Evolutionary conservation across 306 rosid species (phyloP), one percentile per base, ranked within the genome.

Genomic region (Begonia loranthoides): DNA sequence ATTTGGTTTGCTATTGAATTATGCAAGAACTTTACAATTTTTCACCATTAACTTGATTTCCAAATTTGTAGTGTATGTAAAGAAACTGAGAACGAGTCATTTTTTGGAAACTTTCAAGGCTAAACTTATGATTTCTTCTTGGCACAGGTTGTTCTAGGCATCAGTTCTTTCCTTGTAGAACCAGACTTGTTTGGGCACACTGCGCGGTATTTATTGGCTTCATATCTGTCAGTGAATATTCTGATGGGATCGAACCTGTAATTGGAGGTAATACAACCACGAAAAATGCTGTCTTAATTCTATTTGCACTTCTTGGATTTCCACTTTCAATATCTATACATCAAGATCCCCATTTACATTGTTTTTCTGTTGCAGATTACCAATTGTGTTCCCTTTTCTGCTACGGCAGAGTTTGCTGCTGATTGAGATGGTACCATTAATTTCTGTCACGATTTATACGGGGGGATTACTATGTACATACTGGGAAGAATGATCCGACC

Each of bases 1-100:
- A 80, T 90, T 90, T 10, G 99, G 99, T 80, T 80, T 90, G 87
- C 89, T 90, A 63, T 76, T 90, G 92, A 90, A 90, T 86, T 90
- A 95, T 49, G 99, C 86, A 90, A 90, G 99, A 76, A 66, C 87
- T 74, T n/a, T n/a, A n/a, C 87, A 52, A 69, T 69, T 59, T 76
- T 6, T 76, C 73, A 64, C 56, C 72, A 55, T 52, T 58, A 39
- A 38, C 8, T 51, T 45, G n/a, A n/a, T 49, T 36, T 12, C 48
- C 52, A 33, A 60, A 61, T 60, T 24, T 51, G 58, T 40, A 3
- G 46, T 33, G 62, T 28, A n/a, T 14, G 45, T 24, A 39, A 5
- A 5, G 8, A 39, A 6, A 39, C 10, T 39, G 8, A 39, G 10
- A 39, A 39, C 10, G 43, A 10, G 43, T 28, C 49, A 15, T 46